Evolutionary conservation across 148 eudicot genomes (phyloP), one percentile per base, ranked within the genome.

Genomic region (Cornus suecica): DNA sequence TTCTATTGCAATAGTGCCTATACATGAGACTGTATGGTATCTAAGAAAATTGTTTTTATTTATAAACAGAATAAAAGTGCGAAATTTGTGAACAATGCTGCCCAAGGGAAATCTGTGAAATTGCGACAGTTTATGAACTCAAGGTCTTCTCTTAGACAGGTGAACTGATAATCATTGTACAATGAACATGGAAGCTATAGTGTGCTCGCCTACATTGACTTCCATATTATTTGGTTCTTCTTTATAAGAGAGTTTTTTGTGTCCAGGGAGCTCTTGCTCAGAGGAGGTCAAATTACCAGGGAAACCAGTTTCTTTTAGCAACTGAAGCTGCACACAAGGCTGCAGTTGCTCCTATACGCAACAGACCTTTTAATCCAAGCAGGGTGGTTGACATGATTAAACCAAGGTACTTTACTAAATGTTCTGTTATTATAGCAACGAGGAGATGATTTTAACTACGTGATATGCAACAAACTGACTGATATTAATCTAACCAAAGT

Each of bases 111-210:
- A 78, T 76, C 88, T 51, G 74, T 74, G 41, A 93, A 87, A 84
- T 70, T 84, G 52, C 88, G 76, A 26, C 87, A 84, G 66, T 91
- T 88, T 83, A 87, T 86, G 88, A 88, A 96, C 73, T 84, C 93
- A 13, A 84, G 91, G 75, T 93, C 98, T 41, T 78, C 94, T 71
- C 42, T 90, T 69, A 93, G 98, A 77, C 99, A 93, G 97, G 99
- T 96, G 74, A 51, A 80, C n/a, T 66, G 32, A 8, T 26, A 22
- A 4, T 37, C 66, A 1, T 45, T n/a, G 5, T 1, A 30, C 26
- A 16, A 14, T 41, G 13, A 9, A 29, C 24, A 20, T 15, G 10
- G 22, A 72, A 65, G n/a, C 2, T 8, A 27, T 28, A 60, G 10
- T 37, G 6, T 26, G 5, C 6, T 2, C 10, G 74, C 58, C 2